Evolutionary conservation across 1,284 basidiomycete species (phyloP).

Genomic region (Stereum hirsutum): DNA sequence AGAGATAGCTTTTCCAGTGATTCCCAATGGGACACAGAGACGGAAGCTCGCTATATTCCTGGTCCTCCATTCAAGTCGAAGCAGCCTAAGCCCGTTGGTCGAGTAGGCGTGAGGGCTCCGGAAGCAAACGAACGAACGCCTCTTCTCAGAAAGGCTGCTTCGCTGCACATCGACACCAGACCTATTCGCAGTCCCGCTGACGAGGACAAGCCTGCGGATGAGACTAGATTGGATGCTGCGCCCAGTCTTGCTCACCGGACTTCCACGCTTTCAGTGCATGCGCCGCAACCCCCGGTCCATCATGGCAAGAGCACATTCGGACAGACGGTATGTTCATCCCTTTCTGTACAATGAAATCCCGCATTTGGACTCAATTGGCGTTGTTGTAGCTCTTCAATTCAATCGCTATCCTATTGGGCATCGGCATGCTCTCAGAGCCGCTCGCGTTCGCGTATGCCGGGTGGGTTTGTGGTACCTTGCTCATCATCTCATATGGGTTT

Average conservation of each 20-base stretch:
- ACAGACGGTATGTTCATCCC: constrained; percentile 57
- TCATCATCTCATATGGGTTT: constrained; percentile 73
- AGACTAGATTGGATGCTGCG: background rate
- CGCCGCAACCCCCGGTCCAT: too few species aligned
- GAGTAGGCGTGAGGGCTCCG: too few species aligned
- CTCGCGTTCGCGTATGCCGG: constrained; percentile 84
- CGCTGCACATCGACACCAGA: constrained; percentile 10
- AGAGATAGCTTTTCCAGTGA: constrained; percentile 25
- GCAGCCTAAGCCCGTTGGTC: too few species aligned
- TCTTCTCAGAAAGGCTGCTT: constrained; percentile 20
- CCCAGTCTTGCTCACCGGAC: too few species aligned
- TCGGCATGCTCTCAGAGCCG: constrained; percentile 86
- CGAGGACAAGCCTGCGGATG: background rate
- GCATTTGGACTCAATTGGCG: background rate
- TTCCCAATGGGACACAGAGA: constrained; percentile 37
- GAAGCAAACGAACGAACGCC: constrained; percentile 25
- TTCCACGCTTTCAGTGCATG: too few species aligned
- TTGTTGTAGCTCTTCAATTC: constrained; percentile 75
- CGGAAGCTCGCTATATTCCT: too few species aligned
- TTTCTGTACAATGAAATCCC: background rate
- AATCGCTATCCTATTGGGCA: constrained; percentile 79
- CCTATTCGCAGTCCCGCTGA: too few species aligned
- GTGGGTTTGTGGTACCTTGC: constrained; percentile 69
- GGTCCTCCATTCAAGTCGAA: too few species aligned
- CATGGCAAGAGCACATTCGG: constrained; percentile 70